These are phyloP conservation scores for Lasiosphaeris hirsuta DNA, from an alignment of 495 filamentous ascomycete species.

Conservation along the genomic window DNA sequence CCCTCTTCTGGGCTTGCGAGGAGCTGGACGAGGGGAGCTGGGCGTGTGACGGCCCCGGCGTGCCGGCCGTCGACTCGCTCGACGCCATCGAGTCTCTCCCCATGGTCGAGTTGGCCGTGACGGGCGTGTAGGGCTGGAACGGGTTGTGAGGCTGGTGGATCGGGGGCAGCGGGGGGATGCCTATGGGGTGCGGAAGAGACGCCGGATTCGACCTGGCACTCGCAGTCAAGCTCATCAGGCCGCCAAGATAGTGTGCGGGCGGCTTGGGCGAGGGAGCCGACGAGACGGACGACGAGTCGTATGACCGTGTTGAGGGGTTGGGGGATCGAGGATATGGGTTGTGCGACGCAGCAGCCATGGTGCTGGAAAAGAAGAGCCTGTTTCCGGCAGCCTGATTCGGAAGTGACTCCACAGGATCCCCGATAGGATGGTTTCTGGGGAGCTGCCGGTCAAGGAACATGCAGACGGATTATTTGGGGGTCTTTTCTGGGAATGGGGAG, in stretches of 20 bases:
- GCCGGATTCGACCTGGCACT: conserved; percentile 34
- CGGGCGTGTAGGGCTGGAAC: conserved; percentile 47
- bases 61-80: conserved; percentile 49
- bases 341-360: conserved; percentile 53
- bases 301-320: conserved; percentile 49
- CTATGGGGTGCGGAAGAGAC: conserved; percentile 42
- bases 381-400: conserved; percentile 32
- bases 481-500: conserved; percentile 20
- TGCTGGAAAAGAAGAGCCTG: conserved; percentile 30
- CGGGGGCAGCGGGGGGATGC: conserved; percentile 40
- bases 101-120: conserved; percentile 44
- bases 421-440: conserved; percentile 37
- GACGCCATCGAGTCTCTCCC: conserved; percentile 54
- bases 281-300: conserved; percentile 54
- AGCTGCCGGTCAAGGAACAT: conserved; percentile 45
- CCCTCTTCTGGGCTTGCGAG: conserved; percentile 73
- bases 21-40: conserved; percentile 39
- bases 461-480: conserved; percentile 31
- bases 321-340: conserved; percentile 53
- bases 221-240: conserved; percentile 41
- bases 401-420: conserved; percentile 37
- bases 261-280: conserved; percentile 53
- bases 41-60: conserved; percentile 46
- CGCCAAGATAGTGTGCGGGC: conserved; percentile 42
- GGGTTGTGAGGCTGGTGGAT: conserved; percentile 28